A percentile compares a stretch with the other conserved stretches of the same genome.
Evolutionary conservation across 2,329 filamentous ascomycete genomes (phyloP).

Genomic region (Fusarium sp.): DNA sequence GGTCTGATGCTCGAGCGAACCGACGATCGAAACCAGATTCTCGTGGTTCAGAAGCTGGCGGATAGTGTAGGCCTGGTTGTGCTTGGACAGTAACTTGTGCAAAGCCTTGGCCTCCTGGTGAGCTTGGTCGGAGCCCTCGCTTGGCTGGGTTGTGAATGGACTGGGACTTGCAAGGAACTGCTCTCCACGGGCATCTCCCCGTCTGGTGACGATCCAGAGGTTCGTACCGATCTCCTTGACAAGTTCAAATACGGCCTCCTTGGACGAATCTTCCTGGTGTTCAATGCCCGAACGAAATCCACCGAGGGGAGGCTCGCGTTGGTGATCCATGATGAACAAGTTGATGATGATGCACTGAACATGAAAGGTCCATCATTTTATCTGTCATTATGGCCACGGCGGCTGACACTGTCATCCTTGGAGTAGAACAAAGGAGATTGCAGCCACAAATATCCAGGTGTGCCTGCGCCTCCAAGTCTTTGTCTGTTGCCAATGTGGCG

Average conservation of each 20-base stretch:
- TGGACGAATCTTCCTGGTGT: neutral
- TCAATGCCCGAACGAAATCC: neutral
- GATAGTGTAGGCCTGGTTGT: constrained; percentile 47
- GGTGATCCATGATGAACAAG: constrained; percentile 15
- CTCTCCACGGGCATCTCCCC: constrained; percentile 46
- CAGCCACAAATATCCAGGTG: constrained; percentile 7
- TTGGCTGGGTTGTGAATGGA: constrained; percentile 20
- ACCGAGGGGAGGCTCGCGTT: neutral
- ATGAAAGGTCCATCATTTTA: constrained; percentile 2
- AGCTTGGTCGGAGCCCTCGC: constrained; percentile 22
- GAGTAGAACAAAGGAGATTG: constrained; percentile 38
- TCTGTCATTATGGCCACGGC: neutral
- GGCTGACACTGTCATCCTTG: neutral
- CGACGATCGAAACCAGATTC: constrained; percentile 60
- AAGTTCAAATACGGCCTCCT: constrained; percentile 45
- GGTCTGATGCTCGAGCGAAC: constrained; percentile 48
- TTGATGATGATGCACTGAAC: constrained; percentile 1
- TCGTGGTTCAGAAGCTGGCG: constrained; percentile 60
- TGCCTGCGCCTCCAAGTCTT: constrained; percentile 24
- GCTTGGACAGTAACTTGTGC: constrained; percentile 28
- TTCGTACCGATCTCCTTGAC: constrained; percentile 45
- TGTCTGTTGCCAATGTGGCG: constrained; percentile 17
- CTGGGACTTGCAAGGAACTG: constrained; percentile 50
- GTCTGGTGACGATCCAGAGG: constrained; percentile 49
- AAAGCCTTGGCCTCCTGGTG: constrained; percentile 38